Evolutionary conservation across 2,329 filamentous ascomycete species (phyloP).

Genomic region (Trichoderma afroharzianum): DNA sequence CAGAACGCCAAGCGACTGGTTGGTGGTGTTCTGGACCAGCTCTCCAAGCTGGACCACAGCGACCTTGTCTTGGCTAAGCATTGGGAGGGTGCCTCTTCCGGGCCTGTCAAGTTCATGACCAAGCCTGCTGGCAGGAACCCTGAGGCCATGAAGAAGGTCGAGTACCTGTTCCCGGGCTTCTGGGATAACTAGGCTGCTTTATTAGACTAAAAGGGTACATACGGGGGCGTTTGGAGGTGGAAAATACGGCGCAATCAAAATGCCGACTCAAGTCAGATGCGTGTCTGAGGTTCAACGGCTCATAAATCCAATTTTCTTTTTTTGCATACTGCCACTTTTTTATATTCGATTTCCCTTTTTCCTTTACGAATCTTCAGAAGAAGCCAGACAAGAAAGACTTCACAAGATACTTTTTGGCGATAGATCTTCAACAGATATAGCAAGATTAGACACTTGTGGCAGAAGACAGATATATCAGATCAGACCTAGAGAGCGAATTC

Average conservation of each 20-base stretch:
- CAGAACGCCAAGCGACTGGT: conserved; percentile 84
- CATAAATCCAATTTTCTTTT: background rate
- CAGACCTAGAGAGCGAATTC: background rate
- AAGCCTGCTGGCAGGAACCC: conserved; percentile 68
- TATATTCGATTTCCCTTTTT: background rate
- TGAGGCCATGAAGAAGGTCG: conserved; percentile 74
- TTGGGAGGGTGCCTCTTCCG: conserved; percentile 70
- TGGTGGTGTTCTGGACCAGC: conserved; percentile 79
- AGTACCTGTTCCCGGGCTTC: conserved; percentile 85
- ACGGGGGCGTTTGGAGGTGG: background rate
- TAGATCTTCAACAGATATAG: conserved; percentile 17
- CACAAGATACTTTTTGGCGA: background rate
- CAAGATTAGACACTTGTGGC: background rate
- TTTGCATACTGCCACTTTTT: background rate
- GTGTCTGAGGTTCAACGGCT: background rate
- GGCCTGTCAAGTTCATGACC: conserved; percentile 78
- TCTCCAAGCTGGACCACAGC: conserved; percentile 71
- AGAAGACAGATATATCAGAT: background rate
- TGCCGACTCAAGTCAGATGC: background rate
- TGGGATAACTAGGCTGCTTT: conserved; percentile 45
- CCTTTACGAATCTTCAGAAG: background rate
- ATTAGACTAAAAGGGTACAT: background rate
- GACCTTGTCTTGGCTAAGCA: conserved; percentile 79
- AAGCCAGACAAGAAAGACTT: background rate
- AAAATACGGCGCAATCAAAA: background rate